Evolutionary conservation across 1,284 basidiomycete genomes (phyloP).

Genomic region (Bondarzewia mesenterica): DNA sequence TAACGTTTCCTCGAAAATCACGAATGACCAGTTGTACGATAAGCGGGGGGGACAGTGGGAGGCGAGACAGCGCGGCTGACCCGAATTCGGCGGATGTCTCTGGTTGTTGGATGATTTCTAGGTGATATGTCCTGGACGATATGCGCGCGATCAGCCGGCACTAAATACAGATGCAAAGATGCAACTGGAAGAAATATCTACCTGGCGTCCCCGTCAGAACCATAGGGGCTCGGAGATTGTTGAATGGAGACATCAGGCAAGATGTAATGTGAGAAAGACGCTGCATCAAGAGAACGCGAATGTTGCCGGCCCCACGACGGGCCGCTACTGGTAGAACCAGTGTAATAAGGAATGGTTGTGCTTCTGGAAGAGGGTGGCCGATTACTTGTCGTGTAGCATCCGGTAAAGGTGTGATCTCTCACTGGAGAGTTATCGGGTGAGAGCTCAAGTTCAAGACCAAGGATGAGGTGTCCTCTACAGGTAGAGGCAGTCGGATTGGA

Average conservation of each 20-base stretch:
- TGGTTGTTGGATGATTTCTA: conserved; percentile 78
- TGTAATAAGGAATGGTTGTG: conserved; percentile 5
- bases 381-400: conserved; percentile 6
- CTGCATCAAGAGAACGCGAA: conserved; percentile 8
- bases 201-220: conserved; percentile 9
- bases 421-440: neutral
- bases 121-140: conserved; percentile 51
- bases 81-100: conserved; percentile 74
- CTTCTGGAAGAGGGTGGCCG: conserved; percentile 11
- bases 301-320: conserved; percentile 10
- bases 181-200: too few relatives aligned
- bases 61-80: conserved; percentile 61
- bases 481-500: neutral
- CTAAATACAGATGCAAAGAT: neutral
- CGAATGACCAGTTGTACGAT: conserved; percentile 71
- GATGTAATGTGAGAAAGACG: conserved; percentile 7
- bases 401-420: neutral
- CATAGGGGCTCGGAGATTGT: conserved; percentile 8
- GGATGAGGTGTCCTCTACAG: neutral
- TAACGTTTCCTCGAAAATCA: conserved; percentile 56
- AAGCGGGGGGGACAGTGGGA: conserved; percentile 75
- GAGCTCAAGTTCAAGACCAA: neutral
- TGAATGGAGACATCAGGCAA: conserved; percentile 5
- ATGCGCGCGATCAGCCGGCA: neutral
- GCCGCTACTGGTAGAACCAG: conserved; percentile 4